Percentiles rank a stretch among this genome's conserved stretches.
These are phyloP conservation scores for Picocystis sp. DNA, from an alignment of 163 green algal species.

Conservation along the genomic window DNA sequence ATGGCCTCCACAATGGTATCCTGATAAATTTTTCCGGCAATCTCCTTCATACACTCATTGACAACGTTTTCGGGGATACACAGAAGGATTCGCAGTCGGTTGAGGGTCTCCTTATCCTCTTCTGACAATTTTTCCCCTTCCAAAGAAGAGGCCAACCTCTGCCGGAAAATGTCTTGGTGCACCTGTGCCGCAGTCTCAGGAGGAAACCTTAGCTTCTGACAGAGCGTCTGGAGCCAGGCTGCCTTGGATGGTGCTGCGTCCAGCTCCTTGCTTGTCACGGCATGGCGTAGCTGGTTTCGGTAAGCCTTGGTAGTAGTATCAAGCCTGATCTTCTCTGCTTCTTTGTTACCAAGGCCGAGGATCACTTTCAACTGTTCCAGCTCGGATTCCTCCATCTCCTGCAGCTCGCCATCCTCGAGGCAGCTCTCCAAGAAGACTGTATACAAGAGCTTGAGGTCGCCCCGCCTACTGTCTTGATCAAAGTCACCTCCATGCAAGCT, in stretches of 20 bases:
- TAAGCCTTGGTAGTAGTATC: constrained; percentile 43
- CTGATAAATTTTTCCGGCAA: constrained; percentile 27
- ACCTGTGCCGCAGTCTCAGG: constrained; percentile 60
- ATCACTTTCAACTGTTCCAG: constrained; percentile 41
- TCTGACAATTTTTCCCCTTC: constrained; percentile 37
- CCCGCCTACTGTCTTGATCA: too few relatives aligned
- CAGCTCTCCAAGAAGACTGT: constrained; percentile 1
- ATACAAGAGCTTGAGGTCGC: background rate
- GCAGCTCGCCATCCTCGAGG: constrained; percentile 17
- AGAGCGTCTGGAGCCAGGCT: constrained; percentile 41
- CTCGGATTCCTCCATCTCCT: constrained; percentile 34
- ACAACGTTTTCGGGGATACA: constrained; percentile 57
- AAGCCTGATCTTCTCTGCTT: constrained; percentile 36
- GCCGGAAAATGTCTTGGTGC: constrained; percentile 57
- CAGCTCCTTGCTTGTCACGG: constrained; percentile 33
- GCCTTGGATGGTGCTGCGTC: constrained; percentile 66
- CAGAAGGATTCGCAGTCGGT: constrained; percentile 57
- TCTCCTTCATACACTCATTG: constrained; percentile 32
- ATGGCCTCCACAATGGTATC: constrained; percentile 12
- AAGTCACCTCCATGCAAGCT: too few relatives aligned
- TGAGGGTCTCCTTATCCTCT: constrained; percentile 54
- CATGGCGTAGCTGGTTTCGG: constrained; percentile 14
- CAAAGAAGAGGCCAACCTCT: constrained; percentile 46
- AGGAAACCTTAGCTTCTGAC: constrained; percentile 31
- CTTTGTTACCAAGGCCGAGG: constrained; percentile 58